Percentiles rank a stretch among this genome's conserved stretches.
phyloP scores from a whole-genome alignment of 2,329 filamentous ascomycete species.

The Teratosphaeria viscida region DNA sequence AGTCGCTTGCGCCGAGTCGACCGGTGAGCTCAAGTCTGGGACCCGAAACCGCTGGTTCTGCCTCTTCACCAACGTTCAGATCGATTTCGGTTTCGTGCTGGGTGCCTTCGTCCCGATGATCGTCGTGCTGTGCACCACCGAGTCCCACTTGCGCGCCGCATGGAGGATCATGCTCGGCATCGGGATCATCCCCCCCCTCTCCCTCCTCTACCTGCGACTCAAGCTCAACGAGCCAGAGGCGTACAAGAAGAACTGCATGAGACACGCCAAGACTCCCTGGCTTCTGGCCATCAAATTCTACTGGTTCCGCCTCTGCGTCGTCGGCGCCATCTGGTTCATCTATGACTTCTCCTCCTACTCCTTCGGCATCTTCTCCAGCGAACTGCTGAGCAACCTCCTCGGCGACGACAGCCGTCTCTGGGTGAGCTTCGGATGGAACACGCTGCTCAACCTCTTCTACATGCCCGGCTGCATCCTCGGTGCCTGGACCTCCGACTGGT shows the following conservation, averaged over 20 bases:
- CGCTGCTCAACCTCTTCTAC: conserved; percentile 67
- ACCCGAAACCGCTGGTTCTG: conserved; percentile 75
- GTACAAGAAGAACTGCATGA: conserved; percentile 61
- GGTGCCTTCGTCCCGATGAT: conserved; percentile 67
- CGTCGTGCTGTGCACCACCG: conserved; percentile 25
- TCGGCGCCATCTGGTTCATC: conserved; percentile 73
- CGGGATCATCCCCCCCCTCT: conserved; percentile 65
- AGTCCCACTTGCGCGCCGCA: conserved; percentile 56
- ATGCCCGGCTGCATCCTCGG: conserved; percentile 72
- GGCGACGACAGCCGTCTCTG: conserved; percentile 45
- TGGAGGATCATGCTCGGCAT: conserved; percentile 77
- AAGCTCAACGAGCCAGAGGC: conserved; percentile 71
- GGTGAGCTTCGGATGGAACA: conserved; percentile 78
- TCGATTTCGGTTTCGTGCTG: conserved; percentile 74
- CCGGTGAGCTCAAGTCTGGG: conserved; percentile 68
- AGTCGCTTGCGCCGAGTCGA: conserved; percentile 75
- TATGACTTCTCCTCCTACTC: conserved; percentile 72
- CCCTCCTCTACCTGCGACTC: conserved; percentile 60
- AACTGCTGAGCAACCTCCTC: conserved; percentile 5
- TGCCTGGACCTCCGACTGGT: conserved; percentile 63
- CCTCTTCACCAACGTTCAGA: conserved; percentile 79
- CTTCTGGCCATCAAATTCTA: conserved; percentile 54
- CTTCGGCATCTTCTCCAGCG: conserved; percentile 51
- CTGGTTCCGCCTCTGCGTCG: conserved; percentile 58
- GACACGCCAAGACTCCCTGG: conserved; percentile 39